Percentiles rank a stretch among this genome's conserved stretches.
Evolutionary conservation across 164 flowering plant genomes (phyloP).

Genomic region (Protea cynaroides): DNA sequence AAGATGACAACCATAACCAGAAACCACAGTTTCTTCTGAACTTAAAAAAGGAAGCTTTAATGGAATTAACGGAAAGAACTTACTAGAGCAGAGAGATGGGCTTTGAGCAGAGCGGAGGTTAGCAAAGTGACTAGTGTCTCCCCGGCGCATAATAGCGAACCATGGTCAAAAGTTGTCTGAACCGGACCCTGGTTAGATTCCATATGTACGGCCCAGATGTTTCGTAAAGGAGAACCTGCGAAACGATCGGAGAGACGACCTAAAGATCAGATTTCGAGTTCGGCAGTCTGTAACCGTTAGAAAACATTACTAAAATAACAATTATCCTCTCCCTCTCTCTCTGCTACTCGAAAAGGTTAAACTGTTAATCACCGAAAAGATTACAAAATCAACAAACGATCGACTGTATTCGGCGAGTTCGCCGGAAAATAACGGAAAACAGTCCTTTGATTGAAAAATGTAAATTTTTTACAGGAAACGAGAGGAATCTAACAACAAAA

Average conservation of each 20-base stretch:
- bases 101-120: constrained; percentile 22
- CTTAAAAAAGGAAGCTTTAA: too few species aligned
- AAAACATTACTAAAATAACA: constrained; percentile 9
- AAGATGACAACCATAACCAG: too few species aligned
- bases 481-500: neutral
- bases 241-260: constrained; percentile 10
- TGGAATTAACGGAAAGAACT: neutral
- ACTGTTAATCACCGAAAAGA: neutral
- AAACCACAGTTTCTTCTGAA: too few species aligned
- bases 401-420: constrained; percentile 1
- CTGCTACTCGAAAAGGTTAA: neutral
- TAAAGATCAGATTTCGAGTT: constrained; percentile 19
- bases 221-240: constrained; percentile 4
- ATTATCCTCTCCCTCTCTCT: neutral
- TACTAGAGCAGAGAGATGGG: constrained; percentile 21
- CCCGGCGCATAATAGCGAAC: constrained; percentile 27
- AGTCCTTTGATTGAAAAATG: too few species aligned
- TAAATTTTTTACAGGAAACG: neutral
- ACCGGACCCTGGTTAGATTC: constrained; percentile 20
- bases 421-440: constrained; percentile 1
- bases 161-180: constrained; percentile 8
- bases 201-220: constrained; percentile 22
- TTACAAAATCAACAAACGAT: neutral
- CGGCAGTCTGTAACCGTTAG: constrained; percentile 12
- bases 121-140: constrained; percentile 18